Base-by-base conservation (phyloP, 495 filamentous ascomycete genomes). In the Baudoinia panamericana region DNA sequence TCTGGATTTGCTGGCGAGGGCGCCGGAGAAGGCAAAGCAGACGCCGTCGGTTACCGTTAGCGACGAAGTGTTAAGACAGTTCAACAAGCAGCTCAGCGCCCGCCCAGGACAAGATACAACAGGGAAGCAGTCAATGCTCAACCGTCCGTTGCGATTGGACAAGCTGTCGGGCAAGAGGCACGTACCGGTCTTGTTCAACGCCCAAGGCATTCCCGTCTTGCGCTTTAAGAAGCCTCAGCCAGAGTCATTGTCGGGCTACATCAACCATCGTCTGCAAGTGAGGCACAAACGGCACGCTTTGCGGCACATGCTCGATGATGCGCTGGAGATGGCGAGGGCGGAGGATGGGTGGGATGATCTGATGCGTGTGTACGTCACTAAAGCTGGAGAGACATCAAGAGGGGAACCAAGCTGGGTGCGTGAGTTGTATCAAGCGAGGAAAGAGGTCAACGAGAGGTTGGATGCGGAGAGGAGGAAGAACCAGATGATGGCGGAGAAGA, bases 201-300 rank as follows among this genome's bases (percentile, higher is more conserved):
- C 73, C 2, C 60, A 62, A 26, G 71, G 68, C 20, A 46, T 81
- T n/a, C 80, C 83, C 0, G 78, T 86, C 43, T 57, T 90, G 30
- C 73, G 80, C 18, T 55, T 82, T 36, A 69, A 65, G 45, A 85
- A 84, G 54, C 80, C 80, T 6, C 78, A 84, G 50, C 67, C 80
- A 4, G 48, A 53, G 22, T 59, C 58, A 25, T 59, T 87, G 3
- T 71, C 67, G 44, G 57, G 68, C 3, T 60, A 80, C 0, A 55
- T 90, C 10, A 56, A 65, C 7, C 58, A 69, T 22, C 77, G 71
- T 37, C 45, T 70, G 13, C 8, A 47, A 13, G 36, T 38, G 31
- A 60, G 61, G 7, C 55, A 65, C 13, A 62, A 51, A 16, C 62
- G 68, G 18, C 63, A 64, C 43, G 52, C 55, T 34, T 23, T 19